phyloP scores from a whole-genome alignment of 768 basidiomycete species.

The Termitomyces sp. region DNA sequence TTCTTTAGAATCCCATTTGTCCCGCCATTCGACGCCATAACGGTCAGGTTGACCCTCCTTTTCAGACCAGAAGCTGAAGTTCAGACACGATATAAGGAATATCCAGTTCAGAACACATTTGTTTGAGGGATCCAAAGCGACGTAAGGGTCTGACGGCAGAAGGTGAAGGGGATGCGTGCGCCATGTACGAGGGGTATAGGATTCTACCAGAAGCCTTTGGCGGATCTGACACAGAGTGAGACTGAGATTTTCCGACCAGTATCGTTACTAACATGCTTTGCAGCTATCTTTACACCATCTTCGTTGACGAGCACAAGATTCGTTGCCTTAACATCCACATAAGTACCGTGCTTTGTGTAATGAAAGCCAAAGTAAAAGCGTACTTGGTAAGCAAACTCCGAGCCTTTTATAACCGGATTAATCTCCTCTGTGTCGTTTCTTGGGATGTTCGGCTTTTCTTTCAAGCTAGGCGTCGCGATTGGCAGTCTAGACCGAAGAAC shows the following conservation, averaged over 20 bases:
- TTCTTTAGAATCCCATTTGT: slow-evolving; percentile 54
- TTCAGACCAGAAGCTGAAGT: slow-evolving; percentile 90
- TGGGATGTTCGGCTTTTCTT: slow-evolving; percentile 23
- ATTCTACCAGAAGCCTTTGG: slow-evolving; percentile 48
- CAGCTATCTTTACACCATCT: slow-evolving; percentile 57
- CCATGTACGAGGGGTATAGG: slow-evolving; percentile 81
- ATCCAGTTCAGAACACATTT: slow-evolving; percentile 74
- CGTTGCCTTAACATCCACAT: slow-evolving; percentile 38
- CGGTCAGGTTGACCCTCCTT: slow-evolving; percentile 50
- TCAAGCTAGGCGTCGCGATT: background rate
- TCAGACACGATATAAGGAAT: slow-evolving; percentile 80
- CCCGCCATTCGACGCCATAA: slow-evolving; percentile 77
- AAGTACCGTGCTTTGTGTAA: background rate
- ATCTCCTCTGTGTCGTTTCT: slow-evolving; percentile 16
- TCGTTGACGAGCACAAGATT: slow-evolving; percentile 55
- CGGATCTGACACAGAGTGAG: slow-evolving; percentile 45
- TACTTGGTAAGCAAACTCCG: slow-evolving; percentile 56
- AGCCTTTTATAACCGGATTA: slow-evolving; percentile 59
- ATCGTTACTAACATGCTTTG: slow-evolving; percentile 49
- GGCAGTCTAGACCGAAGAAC: background rate
- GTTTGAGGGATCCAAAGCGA: slow-evolving; percentile 46
- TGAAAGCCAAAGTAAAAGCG: slow-evolving; percentile 8
- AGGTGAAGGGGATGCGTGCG: slow-evolving; percentile 72
- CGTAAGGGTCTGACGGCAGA: slow-evolving; percentile 61
- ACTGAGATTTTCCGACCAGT: background rate